Percentiles rank a stretch among this genome's conserved stretches.
Conservation (phyloP, 805 yeast genomes). For the Yamadazyma ubonensis region DNA sequence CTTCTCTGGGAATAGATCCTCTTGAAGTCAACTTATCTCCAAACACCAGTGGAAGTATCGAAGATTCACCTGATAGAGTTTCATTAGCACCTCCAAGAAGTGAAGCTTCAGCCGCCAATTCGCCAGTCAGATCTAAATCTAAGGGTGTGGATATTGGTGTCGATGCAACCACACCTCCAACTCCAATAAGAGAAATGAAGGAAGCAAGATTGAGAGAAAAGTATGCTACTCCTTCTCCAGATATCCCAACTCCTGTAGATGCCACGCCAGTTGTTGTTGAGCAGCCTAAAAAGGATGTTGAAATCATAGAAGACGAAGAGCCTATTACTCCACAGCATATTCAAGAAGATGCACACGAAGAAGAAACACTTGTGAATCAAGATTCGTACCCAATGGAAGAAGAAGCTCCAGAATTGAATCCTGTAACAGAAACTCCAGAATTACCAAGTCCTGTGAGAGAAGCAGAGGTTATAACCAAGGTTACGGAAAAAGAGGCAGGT, state of each 20-base stretch:
- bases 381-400: not conserved
- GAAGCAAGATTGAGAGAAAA: slow-evolving; percentile 11
- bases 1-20: not conserved
- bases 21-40: slow-evolving; percentile 18
- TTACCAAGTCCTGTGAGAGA: not conserved
- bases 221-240: slow-evolving; percentile 3
- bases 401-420: not conserved
- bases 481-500: not conserved
- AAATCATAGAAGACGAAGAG: not conserved
- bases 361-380: slow-evolving; percentile 8
- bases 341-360: slow-evolving; percentile 5
- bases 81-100: slow-evolving; percentile 16
- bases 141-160: slow-evolving; percentile 14
- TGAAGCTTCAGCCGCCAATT: slow-evolving; percentile 16
- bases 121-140: slow-evolving; percentile 8
- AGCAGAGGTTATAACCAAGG: not conserved
- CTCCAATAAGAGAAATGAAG: slow-evolving; percentile 13
- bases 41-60: slow-evolving; percentile 13
- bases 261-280: not conserved
- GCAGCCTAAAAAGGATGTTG: not conserved
- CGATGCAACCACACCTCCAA: slow-evolving; percentile 23
- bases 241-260: not conserved
- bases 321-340: not conserved
- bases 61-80: slow-evolving; percentile 19
- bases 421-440: too few species aligned